phyloP scores from a whole-genome alignment of 495 filamentous ascomycete genomes.

The Aspergillus mulundensis region DNA sequence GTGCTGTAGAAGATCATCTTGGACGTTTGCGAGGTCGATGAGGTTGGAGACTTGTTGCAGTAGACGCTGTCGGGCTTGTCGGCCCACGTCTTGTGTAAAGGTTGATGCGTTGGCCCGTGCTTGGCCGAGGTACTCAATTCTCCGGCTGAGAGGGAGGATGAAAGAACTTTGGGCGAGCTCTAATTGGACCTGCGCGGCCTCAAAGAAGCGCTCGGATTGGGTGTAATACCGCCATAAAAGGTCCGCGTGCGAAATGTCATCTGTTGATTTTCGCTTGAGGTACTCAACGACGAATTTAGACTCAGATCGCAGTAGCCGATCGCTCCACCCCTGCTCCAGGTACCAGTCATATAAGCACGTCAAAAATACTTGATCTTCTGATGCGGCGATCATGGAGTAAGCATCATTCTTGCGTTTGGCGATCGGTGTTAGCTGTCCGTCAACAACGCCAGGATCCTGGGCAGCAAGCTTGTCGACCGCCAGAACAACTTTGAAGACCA shows the following conservation, averaged over 20 bases:
- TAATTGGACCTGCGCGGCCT: constrained; percentile 81
- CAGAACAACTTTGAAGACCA: constrained; percentile 73
- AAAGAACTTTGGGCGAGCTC: constrained; percentile 80
- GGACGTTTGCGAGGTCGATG: constrained; percentile 89
- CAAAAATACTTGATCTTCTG: constrained; percentile 87
- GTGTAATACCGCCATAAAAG: constrained; percentile 90
- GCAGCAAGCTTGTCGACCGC: constrained; percentile 67
- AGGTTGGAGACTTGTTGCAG: constrained; percentile 78
- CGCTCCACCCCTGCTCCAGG: constrained; percentile 70
- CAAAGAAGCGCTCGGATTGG: constrained; percentile 70
- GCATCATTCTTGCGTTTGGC: constrained; percentile 80
- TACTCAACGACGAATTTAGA: constrained; percentile 86
- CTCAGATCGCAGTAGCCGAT: constrained; percentile 76
- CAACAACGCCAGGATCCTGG: constrained; percentile 62
- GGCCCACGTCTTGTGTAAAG: constrained; percentile 62
- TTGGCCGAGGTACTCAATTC: constrained; percentile 83
- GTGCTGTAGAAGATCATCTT: constrained; percentile 83
- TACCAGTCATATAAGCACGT: constrained; percentile 98
- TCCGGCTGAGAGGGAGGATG: constrained; percentile 63
- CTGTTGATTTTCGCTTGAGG: constrained; percentile 64
- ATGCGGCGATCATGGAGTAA: constrained; percentile 78
- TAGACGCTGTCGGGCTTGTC: constrained; percentile 71
- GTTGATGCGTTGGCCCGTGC: constrained; percentile 85
- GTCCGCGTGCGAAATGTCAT: constrained; percentile 72
- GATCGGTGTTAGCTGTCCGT: constrained; percentile 70